These are phyloP conservation scores for Eucalyptus victrix DNA, from an alignment of 345 rosid species.

Conservation along the genomic window DNA sequence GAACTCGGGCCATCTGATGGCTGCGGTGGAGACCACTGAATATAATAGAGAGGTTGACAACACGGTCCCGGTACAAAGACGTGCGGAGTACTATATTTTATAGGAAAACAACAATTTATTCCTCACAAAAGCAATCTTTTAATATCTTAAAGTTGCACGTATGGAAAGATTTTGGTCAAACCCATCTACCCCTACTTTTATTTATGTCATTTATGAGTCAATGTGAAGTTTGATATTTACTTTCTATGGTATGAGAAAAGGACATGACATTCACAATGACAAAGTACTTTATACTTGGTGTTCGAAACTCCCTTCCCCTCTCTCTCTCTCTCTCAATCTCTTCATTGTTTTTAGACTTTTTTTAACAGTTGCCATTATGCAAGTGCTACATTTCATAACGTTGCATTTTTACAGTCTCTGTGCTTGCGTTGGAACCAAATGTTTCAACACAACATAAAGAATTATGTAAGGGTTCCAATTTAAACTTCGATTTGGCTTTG, in stretches of 20 bases:
- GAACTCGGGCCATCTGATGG: neutral
- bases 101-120: neutral
- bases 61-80: neutral
- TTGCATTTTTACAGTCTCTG: neutral
- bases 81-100: neutral
- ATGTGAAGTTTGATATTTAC: neutral
- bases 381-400: neutral
- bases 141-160: neutral
- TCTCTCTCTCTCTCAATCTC: neutral
- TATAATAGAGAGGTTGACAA: neutral
- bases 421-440: neutral
- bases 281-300: neutral
- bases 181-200: neutral
- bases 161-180: neutral
- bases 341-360: neutral
- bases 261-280: neutral
- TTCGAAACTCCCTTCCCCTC: neutral
- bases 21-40: neutral
- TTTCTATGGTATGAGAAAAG: neutral
- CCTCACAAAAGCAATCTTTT: neutral
- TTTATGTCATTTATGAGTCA: neutral
- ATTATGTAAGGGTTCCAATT: neutral
- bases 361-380: neutral
- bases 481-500: neutral
- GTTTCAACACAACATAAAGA: neutral